These are phyloP conservation scores for Pugionium dolabratum DNA, from an alignment of 345 rosid species.

Conservation along the genomic window DNA sequence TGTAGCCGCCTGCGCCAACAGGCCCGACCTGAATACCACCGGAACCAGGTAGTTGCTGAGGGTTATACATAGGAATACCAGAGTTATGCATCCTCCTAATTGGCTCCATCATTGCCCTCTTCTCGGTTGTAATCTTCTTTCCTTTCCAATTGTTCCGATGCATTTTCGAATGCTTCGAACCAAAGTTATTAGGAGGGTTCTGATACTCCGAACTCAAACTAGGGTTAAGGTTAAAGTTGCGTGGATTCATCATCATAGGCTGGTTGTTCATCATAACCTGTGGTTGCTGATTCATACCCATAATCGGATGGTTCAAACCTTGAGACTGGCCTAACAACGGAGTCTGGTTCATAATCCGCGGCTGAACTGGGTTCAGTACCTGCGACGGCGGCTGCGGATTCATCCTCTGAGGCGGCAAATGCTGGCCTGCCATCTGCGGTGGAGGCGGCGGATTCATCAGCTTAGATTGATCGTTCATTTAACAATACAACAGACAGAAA, in stretches of 20 bases:
- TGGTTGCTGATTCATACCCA: constrained; percentile 49
- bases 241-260: constrained; percentile 51
- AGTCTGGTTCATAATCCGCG: constrained; percentile 49
- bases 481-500: neutral
- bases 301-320: constrained; percentile 38
- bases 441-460: constrained; percentile 53
- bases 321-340: constrained; percentile 49
- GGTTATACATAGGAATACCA: constrained; percentile 51
- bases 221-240: constrained; percentile 48
- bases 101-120: constrained; percentile 43
- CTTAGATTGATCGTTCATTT: constrained; percentile 62
- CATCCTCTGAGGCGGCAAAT: constrained; percentile 38
- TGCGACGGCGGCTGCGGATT: constrained; percentile 46
- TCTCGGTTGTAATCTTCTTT: constrained; percentile 51
- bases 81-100: constrained; percentile 48
- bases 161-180: constrained; percentile 32
- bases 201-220: constrained; percentile 47
- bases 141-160: constrained; percentile 73
- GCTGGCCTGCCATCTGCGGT: constrained; percentile 49
- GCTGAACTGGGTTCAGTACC: constrained; percentile 48
- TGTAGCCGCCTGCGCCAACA: constrained; percentile 52
- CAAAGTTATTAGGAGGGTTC: constrained; percentile 42
- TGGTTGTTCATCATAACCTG: constrained; percentile 48
- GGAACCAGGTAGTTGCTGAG: constrained; percentile 44
- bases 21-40: constrained; percentile 32